These are phyloP conservation scores for Sphagnum fallax DNA, from an alignment of 228 moss, liverwort and hornwort genomes.

Conservation along the genomic window DNA sequence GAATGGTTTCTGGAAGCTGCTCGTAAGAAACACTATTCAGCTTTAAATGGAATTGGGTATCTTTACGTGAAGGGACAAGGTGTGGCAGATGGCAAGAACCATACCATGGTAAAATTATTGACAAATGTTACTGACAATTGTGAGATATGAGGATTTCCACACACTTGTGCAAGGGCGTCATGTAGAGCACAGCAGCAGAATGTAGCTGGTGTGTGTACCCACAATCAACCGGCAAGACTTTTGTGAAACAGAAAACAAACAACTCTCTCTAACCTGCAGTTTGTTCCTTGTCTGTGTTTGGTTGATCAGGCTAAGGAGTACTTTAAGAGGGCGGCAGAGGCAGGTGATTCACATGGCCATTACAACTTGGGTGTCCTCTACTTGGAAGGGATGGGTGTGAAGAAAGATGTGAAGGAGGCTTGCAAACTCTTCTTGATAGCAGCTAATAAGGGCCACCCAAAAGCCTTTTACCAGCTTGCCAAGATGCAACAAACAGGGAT, in stretches of 20 bases:
- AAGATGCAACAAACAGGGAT: conserved; percentile 90
- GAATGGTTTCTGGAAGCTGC: conserved; percentile 79
- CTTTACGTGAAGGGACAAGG: conserved; percentile 89
- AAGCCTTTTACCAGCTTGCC: conserved; percentile 85
- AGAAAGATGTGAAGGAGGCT: conserved; percentile 64
- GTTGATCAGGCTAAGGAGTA: conserved; percentile 63
- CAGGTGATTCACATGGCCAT: conserved; percentile 52
- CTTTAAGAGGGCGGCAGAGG: conserved; percentile 77
- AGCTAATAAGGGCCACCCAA: conserved; percentile 47
- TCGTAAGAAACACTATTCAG: conserved; percentile 51
- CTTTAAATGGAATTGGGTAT: conserved; percentile 85
- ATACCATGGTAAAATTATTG: conserved; percentile 30
- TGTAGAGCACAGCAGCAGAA: too few species aligned
- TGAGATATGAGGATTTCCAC: neutral
- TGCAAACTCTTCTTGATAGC: conserved; percentile 40
- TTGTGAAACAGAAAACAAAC: too few species aligned
- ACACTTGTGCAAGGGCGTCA: neutral
- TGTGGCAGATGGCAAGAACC: conserved; percentile 55
- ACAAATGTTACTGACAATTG: neutral
- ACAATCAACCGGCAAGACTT: too few species aligned
- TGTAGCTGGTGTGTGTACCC: too few species aligned
- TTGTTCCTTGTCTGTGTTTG: neutral
- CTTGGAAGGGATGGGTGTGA: conserved; percentile 70
- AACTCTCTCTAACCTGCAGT: too few species aligned
- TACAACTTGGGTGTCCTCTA: conserved; percentile 91